Base-by-base conservation (phyloP, 352 stramenopile species). In the Phytophthora pistaciae region DNA sequence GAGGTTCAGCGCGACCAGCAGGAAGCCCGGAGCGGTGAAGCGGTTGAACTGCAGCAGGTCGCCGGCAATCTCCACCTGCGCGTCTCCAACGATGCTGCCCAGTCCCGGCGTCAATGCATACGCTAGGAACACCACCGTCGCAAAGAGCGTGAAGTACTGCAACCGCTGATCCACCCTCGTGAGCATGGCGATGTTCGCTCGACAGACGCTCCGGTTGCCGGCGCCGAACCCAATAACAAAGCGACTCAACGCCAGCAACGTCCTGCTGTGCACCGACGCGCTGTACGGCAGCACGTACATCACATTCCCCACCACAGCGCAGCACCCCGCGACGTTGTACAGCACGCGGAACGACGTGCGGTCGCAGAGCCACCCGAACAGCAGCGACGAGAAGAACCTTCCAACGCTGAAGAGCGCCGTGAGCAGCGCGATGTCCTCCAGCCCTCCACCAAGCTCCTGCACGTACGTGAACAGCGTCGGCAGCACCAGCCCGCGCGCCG, bases 31-130 rank as follows among this genome's bases (percentile, higher is more conserved):
- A 0, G 80, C 77, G 0, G 82, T 94, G 61, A 90, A 80, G 11
- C 70, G 63, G 50, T 92, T 92, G 64, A 94, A 85, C 16, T 79
- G 59, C n/a, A 92, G 33, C 25, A 79, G 61, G n/a, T 81, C 68
- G 11, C 63, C 76, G 2, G 56, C 66, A 18, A 92, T 27, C 5
- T 75, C 5, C 1, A 85, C 52, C 23, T 91, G 70, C 4, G 83
- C 73, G 29, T 83, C 57, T 10, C 74, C 79, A 42, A 92, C 74
- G 49, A 92, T 36, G 38, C 77, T 83, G 3, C 75, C 85, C 16
- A 94, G 64, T 8, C 83, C 87, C 42, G 87, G 87, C 1, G 82
- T 92, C 54, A 94, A 44, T 25, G 87, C 87, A 55, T 93, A 94
- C n/a, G 72, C 84, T 2, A 93, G 69, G 57, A 91, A 94, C 2